These are phyloP conservation scores for Naegleria lovaniensis DNA, from an alignment of 208 protist species.

Conservation along the genomic window DNA sequence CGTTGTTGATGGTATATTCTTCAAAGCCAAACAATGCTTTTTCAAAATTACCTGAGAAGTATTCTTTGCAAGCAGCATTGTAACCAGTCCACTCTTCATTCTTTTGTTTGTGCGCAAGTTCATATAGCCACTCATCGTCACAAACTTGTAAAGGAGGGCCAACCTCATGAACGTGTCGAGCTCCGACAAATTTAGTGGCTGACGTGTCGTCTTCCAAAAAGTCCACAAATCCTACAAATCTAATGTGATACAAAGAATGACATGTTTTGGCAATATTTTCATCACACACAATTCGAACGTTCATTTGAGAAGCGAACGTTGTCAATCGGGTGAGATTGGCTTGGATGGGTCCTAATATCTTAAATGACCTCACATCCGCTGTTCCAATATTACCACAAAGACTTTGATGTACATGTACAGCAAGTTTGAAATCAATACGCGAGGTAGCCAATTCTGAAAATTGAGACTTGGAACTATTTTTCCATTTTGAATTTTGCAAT, in stretches of 20 bases:
- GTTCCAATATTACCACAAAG: neutral
- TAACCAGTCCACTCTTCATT: too few relatives aligned
- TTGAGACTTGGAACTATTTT: neutral
- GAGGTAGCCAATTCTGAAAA: neutral
- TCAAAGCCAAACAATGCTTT: too few relatives aligned
- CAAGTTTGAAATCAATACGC: neutral
- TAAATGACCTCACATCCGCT: neutral
- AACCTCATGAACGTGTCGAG: neutral
- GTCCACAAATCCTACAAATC: neutral
- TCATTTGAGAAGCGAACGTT: neutral
- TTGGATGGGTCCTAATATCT: neutral
- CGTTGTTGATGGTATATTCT: too few relatives aligned
- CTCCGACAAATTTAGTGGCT: too few relatives aligned
- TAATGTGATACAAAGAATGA: neutral
- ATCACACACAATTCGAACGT: neutral
- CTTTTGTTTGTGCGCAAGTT: too few relatives aligned
- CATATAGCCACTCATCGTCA: neutral
- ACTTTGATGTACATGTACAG: neutral
- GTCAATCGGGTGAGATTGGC: too few relatives aligned
- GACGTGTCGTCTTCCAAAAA: neutral
- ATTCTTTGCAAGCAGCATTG: too few relatives aligned
- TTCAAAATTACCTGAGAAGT: too few relatives aligned
- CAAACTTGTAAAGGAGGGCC: neutral
- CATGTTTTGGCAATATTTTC: too few relatives aligned
- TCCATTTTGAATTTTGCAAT: neutral